Percentiles rank a stretch among this genome's conserved stretches.
phyloP scores from a whole-genome alignment of 208 protist genomes.

The Naegleria lovaniensis region DNA sequence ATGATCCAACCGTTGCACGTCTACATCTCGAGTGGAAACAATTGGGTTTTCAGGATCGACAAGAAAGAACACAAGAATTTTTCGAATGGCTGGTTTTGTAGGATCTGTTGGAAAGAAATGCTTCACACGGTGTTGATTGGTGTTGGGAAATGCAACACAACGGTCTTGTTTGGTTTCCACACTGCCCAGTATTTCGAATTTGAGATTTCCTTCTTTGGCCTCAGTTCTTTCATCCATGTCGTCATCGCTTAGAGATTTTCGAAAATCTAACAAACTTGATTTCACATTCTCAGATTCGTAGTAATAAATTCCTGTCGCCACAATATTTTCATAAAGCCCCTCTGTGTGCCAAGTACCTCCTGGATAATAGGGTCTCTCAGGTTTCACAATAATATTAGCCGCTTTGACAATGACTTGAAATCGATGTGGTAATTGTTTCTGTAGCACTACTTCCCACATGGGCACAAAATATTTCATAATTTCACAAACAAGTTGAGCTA shows the following conservation, averaged over 20 bases:
- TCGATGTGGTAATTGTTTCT: no score
- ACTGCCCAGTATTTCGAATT: slow-evolving; percentile 35
- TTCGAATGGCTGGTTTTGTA: slow-evolving; percentile 27
- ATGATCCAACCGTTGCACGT: neutral
- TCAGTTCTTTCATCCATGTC: neutral
- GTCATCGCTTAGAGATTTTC: neutral
- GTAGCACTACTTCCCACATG: no score
- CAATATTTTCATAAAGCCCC: slow-evolving; percentile 44
- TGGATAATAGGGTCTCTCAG: slow-evolving; percentile 27
- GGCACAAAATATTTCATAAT: neutral
- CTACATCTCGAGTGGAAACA: slow-evolving; percentile 33
- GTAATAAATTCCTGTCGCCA: slow-evolving; percentile 49
- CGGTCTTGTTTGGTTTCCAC: slow-evolving; percentile 35
- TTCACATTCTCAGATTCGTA: slow-evolving; percentile 33
- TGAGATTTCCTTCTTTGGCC: slow-evolving; percentile 20
- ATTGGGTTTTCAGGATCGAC: slow-evolving; percentile 35
- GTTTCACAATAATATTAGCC: slow-evolving; percentile 41
- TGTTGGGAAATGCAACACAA: slow-evolving; percentile 46
- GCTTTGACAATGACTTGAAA: slow-evolving; percentile 49
- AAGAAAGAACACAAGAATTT: slow-evolving; percentile 48
- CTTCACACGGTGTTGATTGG: slow-evolving; percentile 38
- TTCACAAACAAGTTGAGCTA: neutral
- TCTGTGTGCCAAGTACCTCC: slow-evolving; percentile 50
- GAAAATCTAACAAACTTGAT: slow-evolving; percentile 35
- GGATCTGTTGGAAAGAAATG: slow-evolving; percentile 21